phyloP scores from a whole-genome alignment of 1,284 basidiomycete genomes.

The Gymnopus androsaceus region DNA sequence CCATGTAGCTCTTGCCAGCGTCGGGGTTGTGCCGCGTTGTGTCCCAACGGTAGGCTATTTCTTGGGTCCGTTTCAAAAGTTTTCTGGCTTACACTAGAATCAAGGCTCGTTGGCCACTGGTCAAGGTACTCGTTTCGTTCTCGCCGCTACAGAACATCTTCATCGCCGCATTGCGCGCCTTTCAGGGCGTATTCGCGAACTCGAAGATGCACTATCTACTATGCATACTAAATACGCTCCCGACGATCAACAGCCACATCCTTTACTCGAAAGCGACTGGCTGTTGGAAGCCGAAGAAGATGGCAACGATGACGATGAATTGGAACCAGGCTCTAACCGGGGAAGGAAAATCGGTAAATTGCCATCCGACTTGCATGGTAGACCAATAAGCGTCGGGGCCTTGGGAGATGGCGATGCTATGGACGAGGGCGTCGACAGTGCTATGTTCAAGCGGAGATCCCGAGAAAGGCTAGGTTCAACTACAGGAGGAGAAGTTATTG shows the following conservation, averaged over 20 bases:
- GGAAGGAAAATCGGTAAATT: constrained; percentile 9
- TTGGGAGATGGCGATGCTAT: constrained; percentile 23
- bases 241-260: constrained; percentile 49
- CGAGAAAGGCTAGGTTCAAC: constrained; percentile 12
- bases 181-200: constrained; percentile 60
- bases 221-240: constrained; percentile 52
- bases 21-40: constrained; percentile 67
- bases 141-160: constrained; percentile 74
- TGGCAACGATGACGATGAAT: constrained; percentile 32
- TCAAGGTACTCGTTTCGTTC: constrained; percentile 69
- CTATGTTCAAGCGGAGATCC: neutral
- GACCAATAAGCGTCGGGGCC: constrained; percentile 13
- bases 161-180: constrained; percentile 64
- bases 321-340: constrained; percentile 11
- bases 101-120: constrained; percentile 62
- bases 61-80: constrained; percentile 1
- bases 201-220: constrained; percentile 64
- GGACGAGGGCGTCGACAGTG: constrained; percentile 12
- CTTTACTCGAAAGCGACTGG: constrained; percentile 58
- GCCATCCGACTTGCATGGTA: constrained; percentile 14
- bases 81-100: constrained; percentile 6
- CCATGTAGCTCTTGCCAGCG: constrained; percentile 71
- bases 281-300: constrained; percentile 43
- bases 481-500: constrained; percentile 44
- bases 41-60: constrained; percentile 61